Evolutionary conservation across 2,329 filamentous ascomycete species (phyloP), one percentile per base, ranked within the genome.

Genomic region (Alternaria gansuensis): DNA sequence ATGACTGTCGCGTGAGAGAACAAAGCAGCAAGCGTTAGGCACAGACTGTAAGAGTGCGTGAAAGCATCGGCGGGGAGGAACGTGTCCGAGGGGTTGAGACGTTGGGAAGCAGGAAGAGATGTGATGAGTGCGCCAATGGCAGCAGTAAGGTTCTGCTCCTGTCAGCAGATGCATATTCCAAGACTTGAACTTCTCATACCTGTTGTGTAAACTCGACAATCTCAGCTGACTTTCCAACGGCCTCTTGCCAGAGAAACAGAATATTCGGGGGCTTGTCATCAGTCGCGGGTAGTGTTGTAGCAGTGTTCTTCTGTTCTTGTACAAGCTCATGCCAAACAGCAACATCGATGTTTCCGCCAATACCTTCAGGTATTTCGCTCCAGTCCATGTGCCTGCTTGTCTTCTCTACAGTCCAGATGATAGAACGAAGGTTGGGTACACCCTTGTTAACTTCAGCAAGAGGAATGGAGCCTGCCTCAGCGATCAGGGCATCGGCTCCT

Each of bases 361-460:
- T 88, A 51, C 90, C 90, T 71, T 90, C 86, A 10, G 93, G 93
- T 2, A 93, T 87, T 74, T 94, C 91, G 68, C 92, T 93, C 93
- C 94, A 99, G 78, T 97, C 93, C 84, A 99, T 90, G 75, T 98
- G 94, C 68, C 88, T 87, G 80, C 89, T 97, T 40, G 92, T 92
- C 72, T 92, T 87, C 70, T 97, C 94, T 5, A 96, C 92, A 11
- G 97, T 93, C 92, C 93, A 98, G 68, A 97, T 86, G 31, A 97
- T 84, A 67, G 93, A 87, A 61, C 76, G 88, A 44, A 99, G 83
- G 36, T 85, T 84, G 5, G 88, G 84, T 70, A 91, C 92, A 52
- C 82, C 84, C 69, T 88, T 86, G 51, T 88, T 84, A 11, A 96
- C 85, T 36, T 85, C 81, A 62, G 92, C 88, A 41, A 97, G 87